These are phyloP conservation scores for Mycena haematopus DNA, from an alignment of 768 basidiomycete species.

Conservation along the genomic window DNA sequence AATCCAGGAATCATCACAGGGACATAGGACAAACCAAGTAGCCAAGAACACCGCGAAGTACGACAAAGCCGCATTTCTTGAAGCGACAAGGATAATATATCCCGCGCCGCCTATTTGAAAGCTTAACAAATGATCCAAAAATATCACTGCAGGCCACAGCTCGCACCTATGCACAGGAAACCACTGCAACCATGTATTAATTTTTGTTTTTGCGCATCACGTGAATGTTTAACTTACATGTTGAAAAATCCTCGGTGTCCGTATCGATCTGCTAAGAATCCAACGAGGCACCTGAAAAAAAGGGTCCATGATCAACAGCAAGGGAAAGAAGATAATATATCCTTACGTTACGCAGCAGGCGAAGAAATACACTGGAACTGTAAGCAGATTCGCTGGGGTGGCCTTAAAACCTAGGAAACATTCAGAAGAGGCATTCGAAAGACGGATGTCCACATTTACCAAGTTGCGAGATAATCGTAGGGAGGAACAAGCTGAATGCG, in stretches of 20 bases:
- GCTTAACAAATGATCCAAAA: background rate
- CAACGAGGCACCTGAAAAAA: constrained; percentile 45
- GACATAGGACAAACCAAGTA: constrained; percentile 54
- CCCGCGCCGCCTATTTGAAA: constrained; percentile 54
- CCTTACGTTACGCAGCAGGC: constrained; percentile 70
- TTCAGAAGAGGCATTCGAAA: background rate
- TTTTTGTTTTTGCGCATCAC: background rate
- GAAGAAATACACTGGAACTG: constrained; percentile 76
- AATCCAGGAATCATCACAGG: constrained; percentile 7
- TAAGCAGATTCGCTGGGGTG: constrained; percentile 76
- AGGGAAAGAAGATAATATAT: background rate
- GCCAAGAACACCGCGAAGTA: constrained; percentile 78
- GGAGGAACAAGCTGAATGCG: constrained; percentile 79
- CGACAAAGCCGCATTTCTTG: constrained; percentile 66
- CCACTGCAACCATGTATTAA: constrained; percentile 39
- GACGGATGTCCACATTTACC: constrained; percentile 38
- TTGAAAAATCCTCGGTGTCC: constrained; percentile 69
- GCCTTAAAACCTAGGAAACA: constrained; percentile 59
- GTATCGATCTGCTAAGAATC: constrained; percentile 66
- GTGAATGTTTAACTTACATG: constrained; percentile 49
- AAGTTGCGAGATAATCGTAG: constrained; percentile 69
- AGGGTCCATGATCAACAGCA: background rate
- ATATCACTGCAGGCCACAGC: background rate
- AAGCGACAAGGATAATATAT: constrained; percentile 73
- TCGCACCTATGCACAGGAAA: constrained; percentile 32